phyloP scores from a whole-genome alignment of 768 basidiomycete species.

The Postia placenta region DNA sequence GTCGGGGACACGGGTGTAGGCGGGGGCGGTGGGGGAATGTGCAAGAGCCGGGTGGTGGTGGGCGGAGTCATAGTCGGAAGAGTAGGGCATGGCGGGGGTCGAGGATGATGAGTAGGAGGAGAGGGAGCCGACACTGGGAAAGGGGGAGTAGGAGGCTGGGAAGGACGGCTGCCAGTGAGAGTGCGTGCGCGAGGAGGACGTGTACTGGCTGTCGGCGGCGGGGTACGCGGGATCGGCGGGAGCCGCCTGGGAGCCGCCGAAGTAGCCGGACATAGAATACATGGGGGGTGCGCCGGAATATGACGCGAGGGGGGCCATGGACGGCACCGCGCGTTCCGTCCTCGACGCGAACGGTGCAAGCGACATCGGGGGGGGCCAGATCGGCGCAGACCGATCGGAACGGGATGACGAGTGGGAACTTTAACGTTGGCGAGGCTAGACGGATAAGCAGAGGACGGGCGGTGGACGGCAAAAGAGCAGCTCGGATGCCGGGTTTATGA shows the following conservation, averaged over 20 bases:
- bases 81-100: conserved; percentile 1
- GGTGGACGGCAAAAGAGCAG: not conserved
- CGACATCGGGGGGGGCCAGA: too few species aligned
- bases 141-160: conserved; percentile 7
- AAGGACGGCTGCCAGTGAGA: not conserved
- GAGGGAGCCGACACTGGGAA: conserved; percentile 1
- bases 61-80: conserved; percentile 7
- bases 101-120: not conserved
- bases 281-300: not conserved
- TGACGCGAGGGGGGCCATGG: not conserved
- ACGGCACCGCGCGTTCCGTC: not conserved
- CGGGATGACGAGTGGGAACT: too few species aligned
- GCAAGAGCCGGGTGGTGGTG: conserved; percentile 3
- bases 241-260: conserved; percentile 6
- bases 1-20: conserved; percentile 8
- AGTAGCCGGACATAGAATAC: conserved; percentile 3
- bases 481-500: not conserved
- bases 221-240: conserved; percentile 2
- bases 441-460: too few species aligned
- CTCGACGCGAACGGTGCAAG: too few species aligned
- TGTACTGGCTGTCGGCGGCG: not conserved
- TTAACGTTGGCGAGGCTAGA: too few species aligned
- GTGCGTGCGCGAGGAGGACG: too few species aligned
- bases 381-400: too few species aligned
- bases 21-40: not conserved